Evolutionary conservation across 2,329 filamentous ascomycete species (phyloP).

Genomic region (Calonectria ilicicola): DNA sequence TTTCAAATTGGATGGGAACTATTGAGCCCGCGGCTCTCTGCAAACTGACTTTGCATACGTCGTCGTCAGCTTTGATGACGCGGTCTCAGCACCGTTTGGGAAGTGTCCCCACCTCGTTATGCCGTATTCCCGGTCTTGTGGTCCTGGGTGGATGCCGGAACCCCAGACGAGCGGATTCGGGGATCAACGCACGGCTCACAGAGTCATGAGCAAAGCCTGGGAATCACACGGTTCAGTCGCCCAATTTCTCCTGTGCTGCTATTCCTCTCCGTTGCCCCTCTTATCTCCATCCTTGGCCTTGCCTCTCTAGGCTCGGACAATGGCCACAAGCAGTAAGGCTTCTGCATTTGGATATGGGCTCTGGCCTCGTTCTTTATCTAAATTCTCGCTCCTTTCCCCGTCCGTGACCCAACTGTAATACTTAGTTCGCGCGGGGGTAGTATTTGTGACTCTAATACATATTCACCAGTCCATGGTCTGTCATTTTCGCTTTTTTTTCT

Average conservation of each 20-base stretch:
- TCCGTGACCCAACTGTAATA: constrained; percentile 1
- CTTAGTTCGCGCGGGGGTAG: not conserved
- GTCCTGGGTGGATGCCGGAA: not conserved
- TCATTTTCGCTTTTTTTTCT: not conserved
- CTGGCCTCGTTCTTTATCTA: constrained; percentile 1
- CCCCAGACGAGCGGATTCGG: not conserved
- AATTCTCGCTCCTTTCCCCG: not conserved
- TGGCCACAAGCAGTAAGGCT: not conserved
- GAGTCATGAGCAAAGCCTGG: not conserved
- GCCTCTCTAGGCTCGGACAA: not conserved
- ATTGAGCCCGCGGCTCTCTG: not conserved
- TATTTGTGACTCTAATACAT: not conserved
- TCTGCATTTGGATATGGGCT: not conserved
- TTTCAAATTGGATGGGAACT: not conserved
- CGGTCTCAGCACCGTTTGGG: constrained; percentile 12
- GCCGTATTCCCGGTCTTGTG: constrained; percentile 16
- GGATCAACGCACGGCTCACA: not conserved
- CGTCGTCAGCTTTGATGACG: constrained; percentile 25
- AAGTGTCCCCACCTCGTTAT: constrained; percentile 12
- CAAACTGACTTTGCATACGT: not conserved
- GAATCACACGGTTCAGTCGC: not conserved
- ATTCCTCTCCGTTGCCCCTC: not conserved
- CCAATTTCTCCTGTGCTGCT: not conserved
- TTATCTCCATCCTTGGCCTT: not conserved
- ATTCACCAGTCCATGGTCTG: not conserved